These are phyloP conservation scores for Penicillium freii DNA, from an alignment of 2,329 filamentous ascomycete genomes.

Conservation along the genomic window DNA sequence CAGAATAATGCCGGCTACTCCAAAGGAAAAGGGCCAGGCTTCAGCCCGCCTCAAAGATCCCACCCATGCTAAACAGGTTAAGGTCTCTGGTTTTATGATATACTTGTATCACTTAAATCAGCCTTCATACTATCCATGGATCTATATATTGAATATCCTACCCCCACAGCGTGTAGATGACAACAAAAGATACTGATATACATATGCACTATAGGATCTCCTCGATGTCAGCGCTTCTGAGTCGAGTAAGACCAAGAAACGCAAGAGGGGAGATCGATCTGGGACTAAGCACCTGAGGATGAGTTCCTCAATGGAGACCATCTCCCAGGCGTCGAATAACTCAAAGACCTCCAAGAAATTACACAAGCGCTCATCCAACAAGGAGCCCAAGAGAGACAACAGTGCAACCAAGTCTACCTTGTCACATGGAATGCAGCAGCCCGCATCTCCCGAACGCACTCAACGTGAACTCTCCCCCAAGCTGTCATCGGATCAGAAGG, in stretches of 20 bases:
- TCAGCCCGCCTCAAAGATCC: no score
- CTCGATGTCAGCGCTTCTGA: not conserved
- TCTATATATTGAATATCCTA: not conserved
- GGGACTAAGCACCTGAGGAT: not conserved
- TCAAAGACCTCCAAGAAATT: not conserved
- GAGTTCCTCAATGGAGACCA: not conserved
- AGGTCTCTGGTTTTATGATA: not conserved
- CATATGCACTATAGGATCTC: not conserved
- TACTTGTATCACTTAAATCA: not conserved
- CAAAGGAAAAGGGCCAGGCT: not conserved
- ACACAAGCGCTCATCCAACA: not conserved
- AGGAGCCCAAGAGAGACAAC: not conserved
- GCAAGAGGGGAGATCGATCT: not conserved
- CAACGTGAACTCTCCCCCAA: not conserved
- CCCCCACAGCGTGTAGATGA: not conserved
- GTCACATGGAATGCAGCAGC: not conserved
- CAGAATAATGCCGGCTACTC: not conserved
- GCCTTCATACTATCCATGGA: not conserved
- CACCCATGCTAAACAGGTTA: not conserved
- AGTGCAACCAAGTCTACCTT: not conserved
- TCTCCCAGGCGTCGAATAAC: not conserved
- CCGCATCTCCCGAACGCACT: not conserved
- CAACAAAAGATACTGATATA: not conserved
- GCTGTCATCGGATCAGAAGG: not conserved
- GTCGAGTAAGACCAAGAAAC: not conserved